Evolutionary conservation across 2,329 filamentous ascomycete species (phyloP).

Genomic region (Xylaria sp.): DNA sequence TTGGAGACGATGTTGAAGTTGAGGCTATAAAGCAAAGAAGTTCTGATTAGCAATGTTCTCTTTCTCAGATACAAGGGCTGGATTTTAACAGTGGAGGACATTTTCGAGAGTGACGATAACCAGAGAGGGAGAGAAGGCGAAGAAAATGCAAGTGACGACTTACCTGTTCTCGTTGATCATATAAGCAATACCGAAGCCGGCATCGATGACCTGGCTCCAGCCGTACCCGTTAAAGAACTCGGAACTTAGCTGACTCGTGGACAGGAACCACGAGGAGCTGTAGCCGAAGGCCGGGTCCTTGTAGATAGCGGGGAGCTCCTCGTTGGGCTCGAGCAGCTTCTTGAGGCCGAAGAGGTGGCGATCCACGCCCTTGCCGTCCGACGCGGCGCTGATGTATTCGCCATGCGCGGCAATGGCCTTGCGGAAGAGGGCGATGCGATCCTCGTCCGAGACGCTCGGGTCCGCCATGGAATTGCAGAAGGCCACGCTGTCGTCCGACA

Average conservation of each 20-base stretch:
- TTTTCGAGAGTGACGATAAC: neutral
- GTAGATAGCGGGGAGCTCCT: conserved; percentile 85
- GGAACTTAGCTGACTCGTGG: conserved; percentile 86
- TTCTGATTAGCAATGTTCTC: conserved; percentile 34
- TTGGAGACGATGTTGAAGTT: conserved; percentile 99
- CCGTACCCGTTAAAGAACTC: conserved; percentile 99
- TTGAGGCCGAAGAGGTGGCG: conserved; percentile 97
- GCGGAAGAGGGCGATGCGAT: conserved; percentile 79
- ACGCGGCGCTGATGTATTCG: conserved; percentile 89
- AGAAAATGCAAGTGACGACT: conserved; percentile 42
- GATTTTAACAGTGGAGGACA: neutral
- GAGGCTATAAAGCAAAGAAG: conserved; percentile 65
- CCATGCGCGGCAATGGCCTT: conserved; percentile 83
- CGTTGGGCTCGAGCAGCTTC: conserved; percentile 82
- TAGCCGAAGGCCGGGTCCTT: conserved; percentile 87
- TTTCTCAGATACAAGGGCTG: no score
- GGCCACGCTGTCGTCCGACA: conserved; percentile 89
- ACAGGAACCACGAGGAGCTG: conserved; percentile 88
- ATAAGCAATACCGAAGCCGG: conserved; percentile 96
- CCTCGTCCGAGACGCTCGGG: conserved; percentile 67
- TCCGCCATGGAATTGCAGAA: conserved; percentile 92
- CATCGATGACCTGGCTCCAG: conserved; percentile 97
- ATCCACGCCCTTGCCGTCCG: conserved; percentile 93
- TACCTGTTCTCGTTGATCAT: conserved; percentile 99
- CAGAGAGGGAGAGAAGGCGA: neutral